Conservation (phyloP, 768 basidiomycete species). For the Suillus plorans region DNA sequence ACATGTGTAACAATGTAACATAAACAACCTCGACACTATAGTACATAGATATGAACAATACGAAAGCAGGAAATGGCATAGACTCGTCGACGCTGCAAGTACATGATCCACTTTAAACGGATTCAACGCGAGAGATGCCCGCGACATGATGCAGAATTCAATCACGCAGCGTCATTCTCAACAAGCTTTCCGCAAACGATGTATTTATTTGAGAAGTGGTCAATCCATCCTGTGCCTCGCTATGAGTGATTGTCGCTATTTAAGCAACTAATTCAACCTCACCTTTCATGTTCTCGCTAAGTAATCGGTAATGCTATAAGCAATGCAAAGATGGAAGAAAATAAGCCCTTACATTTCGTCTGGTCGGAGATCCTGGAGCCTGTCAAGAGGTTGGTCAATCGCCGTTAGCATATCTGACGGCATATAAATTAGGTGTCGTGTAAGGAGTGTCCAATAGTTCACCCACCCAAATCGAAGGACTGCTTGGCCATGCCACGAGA, state of each 20-base stretch:
- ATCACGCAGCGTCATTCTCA: constrained; percentile 60
- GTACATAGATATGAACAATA: neutral
- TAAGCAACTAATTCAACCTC: constrained; percentile 3
- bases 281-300: constrained; percentile 92
- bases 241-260: constrained; percentile 4
- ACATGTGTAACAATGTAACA: neutral
- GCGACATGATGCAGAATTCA: neutral
- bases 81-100: neutral
- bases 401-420: constrained; percentile 85
- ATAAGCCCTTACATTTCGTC: constrained; percentile 74
- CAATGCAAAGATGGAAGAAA: neutral
- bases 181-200: constrained; percentile 87
- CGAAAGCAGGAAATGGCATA: neutral
- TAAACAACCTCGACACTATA: neutral
- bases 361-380: constrained; percentile 70
- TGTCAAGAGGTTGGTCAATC: constrained; percentile 83
- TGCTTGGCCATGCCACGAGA: constrained; percentile 98
- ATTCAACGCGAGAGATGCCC: neutral
- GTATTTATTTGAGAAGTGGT: constrained; percentile 92
- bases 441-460: neutral
- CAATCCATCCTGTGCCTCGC: constrained; percentile 74
- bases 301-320: neutral
- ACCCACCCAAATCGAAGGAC: constrained; percentile 86
- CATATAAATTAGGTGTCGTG: neutral
- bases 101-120: neutral